These are phyloP conservation scores for Pyrus communis DNA, from an alignment of 306 rosid genomes.

Conservation along the genomic window DNA sequence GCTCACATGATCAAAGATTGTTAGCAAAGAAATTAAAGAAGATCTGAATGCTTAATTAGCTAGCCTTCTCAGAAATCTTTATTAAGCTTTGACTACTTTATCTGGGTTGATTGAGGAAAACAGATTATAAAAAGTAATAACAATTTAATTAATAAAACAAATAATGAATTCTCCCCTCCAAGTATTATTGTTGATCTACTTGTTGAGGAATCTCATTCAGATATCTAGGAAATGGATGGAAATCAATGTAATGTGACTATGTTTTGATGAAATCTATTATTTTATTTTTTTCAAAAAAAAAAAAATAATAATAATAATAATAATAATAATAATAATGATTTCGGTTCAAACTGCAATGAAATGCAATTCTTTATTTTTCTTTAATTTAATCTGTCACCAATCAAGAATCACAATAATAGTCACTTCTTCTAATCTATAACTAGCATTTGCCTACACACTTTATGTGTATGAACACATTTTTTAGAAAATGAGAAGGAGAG, in stretches of 20 bases:
- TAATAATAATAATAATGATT: no score
- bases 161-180: background rate
- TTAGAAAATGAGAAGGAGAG: no score
- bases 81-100: background rate
- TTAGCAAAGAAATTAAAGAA: background rate
- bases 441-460: no score
- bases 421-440: background rate
- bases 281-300: no score
- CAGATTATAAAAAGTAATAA: background rate
- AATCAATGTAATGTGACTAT: no score
- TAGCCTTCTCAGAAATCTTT: background rate
- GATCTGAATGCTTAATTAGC: background rate
- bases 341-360: background rate
- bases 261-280: no score
- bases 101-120: background rate
- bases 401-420: background rate
- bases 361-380: background rate
- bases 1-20: background rate
- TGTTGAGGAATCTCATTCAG: no score
- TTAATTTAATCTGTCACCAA: background rate
- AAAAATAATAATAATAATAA: no score
- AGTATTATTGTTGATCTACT: no score
- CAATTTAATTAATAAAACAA: background rate
- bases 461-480: no score
- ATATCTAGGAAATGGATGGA: no score